Percentiles rank a stretch among this genome's conserved stretches.
Conservation (phyloP, 495 filamentous ascomycete species). For the Rusavskia elegans region DNA sequence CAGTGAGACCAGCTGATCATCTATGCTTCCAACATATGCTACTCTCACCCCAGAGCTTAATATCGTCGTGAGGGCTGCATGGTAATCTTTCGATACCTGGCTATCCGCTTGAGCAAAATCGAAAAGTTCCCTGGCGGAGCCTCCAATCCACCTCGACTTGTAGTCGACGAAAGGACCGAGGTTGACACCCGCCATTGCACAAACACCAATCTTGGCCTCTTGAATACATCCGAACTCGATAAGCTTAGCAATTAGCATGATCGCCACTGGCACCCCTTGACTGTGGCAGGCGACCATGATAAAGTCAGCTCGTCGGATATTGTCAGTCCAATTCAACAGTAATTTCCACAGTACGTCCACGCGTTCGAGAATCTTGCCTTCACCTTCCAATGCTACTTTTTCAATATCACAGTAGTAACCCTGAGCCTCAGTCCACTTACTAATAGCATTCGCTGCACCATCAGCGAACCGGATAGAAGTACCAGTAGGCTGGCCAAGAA, state of each 20-base stretch:
- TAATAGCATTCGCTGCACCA: constrained; percentile 69
- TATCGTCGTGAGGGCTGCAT: constrained; percentile 51
- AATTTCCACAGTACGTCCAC: constrained; percentile 90
- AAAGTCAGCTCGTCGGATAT: constrained; percentile 74
- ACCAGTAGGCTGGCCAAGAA: constrained; percentile 87
- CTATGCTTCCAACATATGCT: constrained; percentile 79
- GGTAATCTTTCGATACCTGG: constrained; percentile 66
- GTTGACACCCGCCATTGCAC: constrained; percentile 91
- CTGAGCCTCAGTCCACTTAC: constrained; percentile 57
- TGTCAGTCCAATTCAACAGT: constrained; percentile 84
- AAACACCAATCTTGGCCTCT: constrained; percentile 56
- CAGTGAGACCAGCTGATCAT: constrained; percentile 87
- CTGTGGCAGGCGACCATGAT: constrained; percentile 84
- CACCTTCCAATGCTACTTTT: constrained; percentile 90
- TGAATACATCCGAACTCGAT: constrained; percentile 64
- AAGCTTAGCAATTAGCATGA: constrained; percentile 86
- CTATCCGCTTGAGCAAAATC: constrained; percentile 73
- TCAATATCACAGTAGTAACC: constrained; percentile 57
- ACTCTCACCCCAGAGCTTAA: constrained; percentile 68
- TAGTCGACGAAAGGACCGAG: constrained; percentile 82
- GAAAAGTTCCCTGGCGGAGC: constrained; percentile 81
- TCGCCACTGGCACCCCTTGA: constrained; percentile 83
- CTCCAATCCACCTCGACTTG: constrained; percentile 68
- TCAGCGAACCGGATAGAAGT: constrained; percentile 90
- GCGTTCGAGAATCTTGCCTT: constrained; percentile 83